Conservation (phyloP, 305 asterid genomes). For the Solanum hybrid region DNA sequence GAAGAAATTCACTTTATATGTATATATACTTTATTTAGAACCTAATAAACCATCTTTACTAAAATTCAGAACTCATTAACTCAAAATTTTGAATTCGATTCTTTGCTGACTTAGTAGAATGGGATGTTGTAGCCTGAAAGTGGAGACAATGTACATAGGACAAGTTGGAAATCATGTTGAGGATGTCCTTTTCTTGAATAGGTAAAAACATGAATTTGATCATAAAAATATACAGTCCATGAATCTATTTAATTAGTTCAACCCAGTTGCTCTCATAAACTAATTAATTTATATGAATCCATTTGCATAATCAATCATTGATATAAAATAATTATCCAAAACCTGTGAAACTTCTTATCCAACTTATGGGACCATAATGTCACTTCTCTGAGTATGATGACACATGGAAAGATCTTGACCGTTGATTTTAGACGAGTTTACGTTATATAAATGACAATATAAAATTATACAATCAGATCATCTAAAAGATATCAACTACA, state of each 20-base stretch:
- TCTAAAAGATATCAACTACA: background rate
- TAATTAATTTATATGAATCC: background rate
- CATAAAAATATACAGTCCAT: background rate
- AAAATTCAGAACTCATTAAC: background rate
- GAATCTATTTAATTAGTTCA: background rate
- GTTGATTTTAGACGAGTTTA: background rate
- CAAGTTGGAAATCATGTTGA: background rate
- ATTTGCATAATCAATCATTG: background rate
- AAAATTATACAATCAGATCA: background rate
- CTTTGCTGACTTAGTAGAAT: background rate
- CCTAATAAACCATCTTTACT: background rate
- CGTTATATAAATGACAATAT: background rate
- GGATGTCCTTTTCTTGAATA: background rate
- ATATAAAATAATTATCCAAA: background rate
- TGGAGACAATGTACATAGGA: background rate
- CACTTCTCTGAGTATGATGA: background rate
- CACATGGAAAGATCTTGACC: background rate
- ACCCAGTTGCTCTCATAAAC: background rate
- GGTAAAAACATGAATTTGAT: background rate
- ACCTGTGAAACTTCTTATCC: background rate
- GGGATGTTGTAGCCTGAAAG: background rate
- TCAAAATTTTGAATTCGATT: background rate
- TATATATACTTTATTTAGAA: background rate
- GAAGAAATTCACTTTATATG: background rate
- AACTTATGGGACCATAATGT: background rate